A percentile compares a stretch with the other conserved stretches of the same genome.
Conservation (phyloP, 1,284 basidiomycete genomes). For the Leccinum proximum region DNA sequence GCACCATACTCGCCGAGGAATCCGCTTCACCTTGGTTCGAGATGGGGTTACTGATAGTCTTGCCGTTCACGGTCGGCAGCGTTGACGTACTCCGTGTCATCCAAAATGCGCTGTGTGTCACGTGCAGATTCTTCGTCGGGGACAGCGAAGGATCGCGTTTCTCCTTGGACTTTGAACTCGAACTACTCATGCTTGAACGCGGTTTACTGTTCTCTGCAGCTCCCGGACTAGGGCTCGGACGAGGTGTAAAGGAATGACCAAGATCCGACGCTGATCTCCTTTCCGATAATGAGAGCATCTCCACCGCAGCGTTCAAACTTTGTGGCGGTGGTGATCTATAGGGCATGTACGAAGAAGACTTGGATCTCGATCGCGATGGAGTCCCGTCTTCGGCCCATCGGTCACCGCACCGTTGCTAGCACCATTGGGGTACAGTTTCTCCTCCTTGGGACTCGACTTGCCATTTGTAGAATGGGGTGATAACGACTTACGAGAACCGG, state of each 20-base stretch:
- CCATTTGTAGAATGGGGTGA: constrained; percentile 27
- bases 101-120: constrained; percentile 37
- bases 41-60: constrained; percentile 62
- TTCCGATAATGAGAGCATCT: constrained; percentile 51
- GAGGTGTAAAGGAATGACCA: constrained; percentile 21
- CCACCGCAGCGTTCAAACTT: constrained; percentile 54
- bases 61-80: constrained; percentile 49
- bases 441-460: constrained; percentile 25
- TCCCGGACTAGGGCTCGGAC: constrained; percentile 6
- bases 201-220: constrained; percentile 24
- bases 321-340: constrained; percentile 47
- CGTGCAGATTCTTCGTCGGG: constrained; percentile 34
- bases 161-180: constrained; percentile 27
- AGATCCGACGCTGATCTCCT: constrained; percentile 33
- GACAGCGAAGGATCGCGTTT: constrained; percentile 37
- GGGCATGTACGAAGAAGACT: constrained; percentile 48
- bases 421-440: constrained; percentile 20
- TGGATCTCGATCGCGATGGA: constrained; percentile 35
- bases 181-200: constrained; percentile 31
- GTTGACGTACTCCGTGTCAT: constrained; percentile 34
- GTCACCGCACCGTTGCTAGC: constrained; percentile 20
- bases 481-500: constrained; percentile 31
- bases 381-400: constrained; percentile 29
- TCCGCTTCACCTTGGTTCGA: constrained; percentile 51
- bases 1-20: constrained; percentile 18